These are phyloP conservation scores for Penicillium antarcticum DNA, from an alignment of 495 filamentous ascomycete genomes.

Conservation along the genomic window DNA sequence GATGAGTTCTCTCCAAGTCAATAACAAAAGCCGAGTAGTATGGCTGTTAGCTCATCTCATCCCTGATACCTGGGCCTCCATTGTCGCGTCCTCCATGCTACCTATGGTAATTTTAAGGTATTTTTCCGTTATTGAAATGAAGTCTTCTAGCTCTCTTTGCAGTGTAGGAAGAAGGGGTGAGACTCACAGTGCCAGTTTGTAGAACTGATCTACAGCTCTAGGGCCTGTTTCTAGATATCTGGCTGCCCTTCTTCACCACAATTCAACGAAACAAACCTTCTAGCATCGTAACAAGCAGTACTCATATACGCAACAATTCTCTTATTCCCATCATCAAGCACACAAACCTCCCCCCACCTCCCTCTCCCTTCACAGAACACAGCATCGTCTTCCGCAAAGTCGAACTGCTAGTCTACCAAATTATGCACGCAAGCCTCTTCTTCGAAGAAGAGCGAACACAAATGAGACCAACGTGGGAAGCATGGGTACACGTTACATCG, in stretches of 20 bases:
- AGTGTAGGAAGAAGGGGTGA: background rate
- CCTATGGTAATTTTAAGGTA: background rate
- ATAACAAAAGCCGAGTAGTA: constrained; percentile 11
- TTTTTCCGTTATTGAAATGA: background rate
- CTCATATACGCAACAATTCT: constrained; percentile 38
- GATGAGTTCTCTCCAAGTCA: constrained; percentile 11
- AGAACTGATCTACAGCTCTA: constrained; percentile 11
- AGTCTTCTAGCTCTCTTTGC: too few relatives aligned
- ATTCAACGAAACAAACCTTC: constrained; percentile 27
- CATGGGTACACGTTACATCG: constrained; percentile 36
- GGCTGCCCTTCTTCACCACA: too few relatives aligned
- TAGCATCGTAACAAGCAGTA: constrained; percentile 35
- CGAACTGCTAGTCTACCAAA: constrained; percentile 23
- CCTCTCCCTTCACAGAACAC: constrained; percentile 12
- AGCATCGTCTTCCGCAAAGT: constrained; percentile 23
- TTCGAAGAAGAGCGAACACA: constrained; percentile 32
- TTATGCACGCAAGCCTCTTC: constrained; percentile 29
- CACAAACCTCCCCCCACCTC: too few relatives aligned
- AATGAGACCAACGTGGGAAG: constrained; percentile 27
- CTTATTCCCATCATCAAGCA: constrained; percentile 22
- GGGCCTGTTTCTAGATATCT: background rate
- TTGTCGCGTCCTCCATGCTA: constrained; percentile 7
- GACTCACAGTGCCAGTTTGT: constrained; percentile 10
- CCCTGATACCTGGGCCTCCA: constrained; percentile 8
- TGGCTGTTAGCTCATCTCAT: constrained; percentile 14